These are phyloP conservation scores for Phaseolus coccineus DNA, from an alignment of 331 rosid genomes.

Conservation along the genomic window DNA sequence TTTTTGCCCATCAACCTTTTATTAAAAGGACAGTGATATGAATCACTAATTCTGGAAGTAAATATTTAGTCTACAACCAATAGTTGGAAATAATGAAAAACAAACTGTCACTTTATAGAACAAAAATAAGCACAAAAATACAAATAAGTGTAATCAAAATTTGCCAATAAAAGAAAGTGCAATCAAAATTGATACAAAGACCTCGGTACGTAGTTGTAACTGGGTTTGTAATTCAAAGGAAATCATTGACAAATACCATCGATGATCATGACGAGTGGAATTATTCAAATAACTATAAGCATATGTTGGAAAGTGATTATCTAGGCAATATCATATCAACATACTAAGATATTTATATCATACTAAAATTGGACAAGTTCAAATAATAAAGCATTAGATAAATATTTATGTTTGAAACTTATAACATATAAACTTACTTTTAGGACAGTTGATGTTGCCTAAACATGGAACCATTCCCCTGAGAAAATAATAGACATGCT, in stretches of 20 bases:
- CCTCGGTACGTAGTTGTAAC: background rate
- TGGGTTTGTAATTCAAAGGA: background rate
- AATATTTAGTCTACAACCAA: too few relatives aligned
- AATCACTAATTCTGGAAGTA: too few relatives aligned
- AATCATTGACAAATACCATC: background rate
- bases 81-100: too few relatives aligned
- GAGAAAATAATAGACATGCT: constrained; percentile 41
- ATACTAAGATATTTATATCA: background rate
- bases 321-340: background rate
- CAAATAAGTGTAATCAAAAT: too few relatives aligned
- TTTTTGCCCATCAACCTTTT: too few relatives aligned
- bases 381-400: background rate
- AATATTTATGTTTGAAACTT: background rate
- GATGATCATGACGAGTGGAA: background rate
- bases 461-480: constrained; percentile 65
- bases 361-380: background rate
- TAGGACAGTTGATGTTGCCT: constrained; percentile 49
- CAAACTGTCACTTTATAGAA: too few relatives aligned
- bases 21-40: too few relatives aligned
- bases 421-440: constrained; percentile 61
- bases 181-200: too few relatives aligned
- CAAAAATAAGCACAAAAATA: too few relatives aligned
- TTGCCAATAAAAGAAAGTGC: too few relatives aligned
- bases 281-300: too few relatives aligned
- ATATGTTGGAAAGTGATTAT: background rate